Conservation (phyloP, 2,329 filamentous ascomycete species). For the Monilinia fructicola region DNA sequence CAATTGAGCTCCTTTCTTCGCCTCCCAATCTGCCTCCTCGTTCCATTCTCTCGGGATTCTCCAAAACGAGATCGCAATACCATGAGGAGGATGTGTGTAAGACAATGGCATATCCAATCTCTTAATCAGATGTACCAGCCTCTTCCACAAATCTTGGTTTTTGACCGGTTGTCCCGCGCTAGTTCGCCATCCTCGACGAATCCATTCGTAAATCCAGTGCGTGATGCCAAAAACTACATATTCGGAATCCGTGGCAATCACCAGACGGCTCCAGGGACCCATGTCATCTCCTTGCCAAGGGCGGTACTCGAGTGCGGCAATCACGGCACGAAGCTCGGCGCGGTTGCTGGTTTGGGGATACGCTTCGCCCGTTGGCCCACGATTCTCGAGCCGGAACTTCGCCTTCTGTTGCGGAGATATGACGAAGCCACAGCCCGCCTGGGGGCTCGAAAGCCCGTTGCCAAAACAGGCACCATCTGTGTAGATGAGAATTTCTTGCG, state of each 20-base stretch:
- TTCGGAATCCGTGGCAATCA: slow-evolving; percentile 54
- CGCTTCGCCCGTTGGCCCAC: slow-evolving; percentile 8
- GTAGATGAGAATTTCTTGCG: not conserved
- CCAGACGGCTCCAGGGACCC: slow-evolving; percentile 45
- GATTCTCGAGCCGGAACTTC: slow-evolving; percentile 24
- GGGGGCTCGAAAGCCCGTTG: not conserved
- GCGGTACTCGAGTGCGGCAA: slow-evolving; percentile 48
- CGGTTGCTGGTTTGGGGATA: slow-evolving; percentile 50
- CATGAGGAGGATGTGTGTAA: not conserved
- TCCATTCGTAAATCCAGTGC: slow-evolving; percentile 47
- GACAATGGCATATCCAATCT: not conserved
- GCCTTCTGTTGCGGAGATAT: not conserved
- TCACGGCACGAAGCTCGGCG: slow-evolving; percentile 55
- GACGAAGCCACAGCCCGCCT: not conserved
- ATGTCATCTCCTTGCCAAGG: not conserved
- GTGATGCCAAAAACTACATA: slow-evolving; percentile 51
- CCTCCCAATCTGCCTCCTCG: not conserved
- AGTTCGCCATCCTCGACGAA: slow-evolving; percentile 48
- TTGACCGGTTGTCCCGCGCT: slow-evolving; percentile 42
- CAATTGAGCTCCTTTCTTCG: not conserved
- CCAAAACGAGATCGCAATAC: not conserved
- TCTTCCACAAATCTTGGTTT: slow-evolving; percentile 40
- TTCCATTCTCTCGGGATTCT: not conserved
- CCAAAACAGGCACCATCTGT: not conserved
- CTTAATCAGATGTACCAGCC: not conserved